These are phyloP conservation scores for Dendrobium catenatum DNA, from an alignment of 106 monocot species.

Conservation along the genomic window DNA sequence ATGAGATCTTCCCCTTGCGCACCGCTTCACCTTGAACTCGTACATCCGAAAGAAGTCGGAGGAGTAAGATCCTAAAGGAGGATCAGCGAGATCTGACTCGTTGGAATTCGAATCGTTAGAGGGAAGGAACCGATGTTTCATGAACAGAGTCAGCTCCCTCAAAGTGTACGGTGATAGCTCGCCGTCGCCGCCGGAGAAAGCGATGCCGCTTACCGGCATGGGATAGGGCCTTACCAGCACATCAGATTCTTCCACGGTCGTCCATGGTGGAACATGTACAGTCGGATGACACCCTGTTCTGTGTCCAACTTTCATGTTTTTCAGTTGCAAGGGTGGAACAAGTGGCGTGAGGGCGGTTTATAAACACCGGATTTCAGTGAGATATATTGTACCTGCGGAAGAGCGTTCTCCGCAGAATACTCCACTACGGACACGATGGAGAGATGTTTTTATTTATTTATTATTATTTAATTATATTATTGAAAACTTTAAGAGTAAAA, in stretches of 20 bases:
- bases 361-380: no score
- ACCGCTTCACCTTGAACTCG: constrained; percentile 37
- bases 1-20: constrained; percentile 21
- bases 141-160: background rate
- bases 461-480: no score
- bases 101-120: background rate
- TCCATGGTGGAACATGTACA: background rate
- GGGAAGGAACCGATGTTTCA: background rate
- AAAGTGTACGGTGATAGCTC: background rate
- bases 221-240: background rate
- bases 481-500: no score
- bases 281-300: background rate
- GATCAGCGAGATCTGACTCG: background rate
- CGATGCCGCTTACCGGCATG: background rate
- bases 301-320: background rate
- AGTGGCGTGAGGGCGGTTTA: no score
- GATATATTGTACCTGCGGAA: no score
- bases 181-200: background rate
- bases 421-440: no score
- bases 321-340: no score
- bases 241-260: background rate
- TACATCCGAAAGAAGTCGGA: constrained; percentile 38
- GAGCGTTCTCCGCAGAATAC: no score
- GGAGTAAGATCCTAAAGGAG: background rate
- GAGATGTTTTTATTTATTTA: no score